Percentiles rank a stretch among this genome's conserved stretches.
phyloP scores from a whole-genome alignment of 345 rosid species.

The Luvunga scandens region DNA sequence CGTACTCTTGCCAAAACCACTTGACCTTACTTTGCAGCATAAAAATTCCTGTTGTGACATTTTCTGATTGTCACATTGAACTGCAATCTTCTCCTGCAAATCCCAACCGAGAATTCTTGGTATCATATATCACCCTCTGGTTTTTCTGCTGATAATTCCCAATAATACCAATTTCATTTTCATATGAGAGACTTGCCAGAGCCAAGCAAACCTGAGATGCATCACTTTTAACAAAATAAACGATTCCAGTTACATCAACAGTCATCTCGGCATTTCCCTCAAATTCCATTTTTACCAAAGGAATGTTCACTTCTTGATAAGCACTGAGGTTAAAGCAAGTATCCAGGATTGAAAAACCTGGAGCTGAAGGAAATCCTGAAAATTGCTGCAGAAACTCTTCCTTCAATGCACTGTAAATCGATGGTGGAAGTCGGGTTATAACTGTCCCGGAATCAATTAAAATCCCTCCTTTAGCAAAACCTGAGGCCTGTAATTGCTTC shows the following conservation, averaged over 20 bases:
- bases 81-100: conserved; percentile 77
- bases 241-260: conserved; percentile 68
- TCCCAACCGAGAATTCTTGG: conserved; percentile 58
- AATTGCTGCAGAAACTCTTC: conserved; percentile 70
- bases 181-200: conserved; percentile 67
- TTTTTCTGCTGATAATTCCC: conserved; percentile 89
- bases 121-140: conserved; percentile 82
- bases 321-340: conserved; percentile 80
- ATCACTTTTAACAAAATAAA: conserved; percentile 69
- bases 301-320: conserved; percentile 65
- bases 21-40: neutral
- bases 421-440: conserved; percentile 71
- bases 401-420: conserved; percentile 66
- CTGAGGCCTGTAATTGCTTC: conserved; percentile 33
- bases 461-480: conserved; percentile 43
- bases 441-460: conserved; percentile 90
- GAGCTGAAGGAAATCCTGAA: conserved; percentile 64
- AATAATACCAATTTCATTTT: conserved; percentile 64
- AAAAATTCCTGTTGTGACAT: neutral
- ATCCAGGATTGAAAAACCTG: conserved; percentile 70
- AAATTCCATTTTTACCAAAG: conserved; percentile 55
- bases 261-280: conserved; percentile 50
- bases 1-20: neutral
- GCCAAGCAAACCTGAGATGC: conserved; percentile 87
- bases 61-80: conserved; percentile 27